phyloP scores from a whole-genome alignment of 257 asterid species.

The Orobanche coerulescens region DNA sequence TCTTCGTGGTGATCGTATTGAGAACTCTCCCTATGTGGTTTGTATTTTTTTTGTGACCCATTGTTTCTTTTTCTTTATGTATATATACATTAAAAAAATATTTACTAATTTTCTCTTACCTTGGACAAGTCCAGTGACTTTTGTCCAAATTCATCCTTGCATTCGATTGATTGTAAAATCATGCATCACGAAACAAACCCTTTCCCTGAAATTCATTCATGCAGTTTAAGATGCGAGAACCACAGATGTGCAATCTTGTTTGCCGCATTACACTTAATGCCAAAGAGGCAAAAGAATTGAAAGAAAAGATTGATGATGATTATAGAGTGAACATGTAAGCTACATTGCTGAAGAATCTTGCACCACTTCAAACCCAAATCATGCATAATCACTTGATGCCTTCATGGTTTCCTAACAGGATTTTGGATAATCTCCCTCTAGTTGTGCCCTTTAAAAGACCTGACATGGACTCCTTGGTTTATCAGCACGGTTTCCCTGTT shows the following conservation, averaged over 20 bases:
- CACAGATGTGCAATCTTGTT: constrained; percentile 45
- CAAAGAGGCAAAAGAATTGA: constrained; percentile 48
- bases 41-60: constrained; percentile 12
- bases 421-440: constrained; percentile 85
- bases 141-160: neutral
- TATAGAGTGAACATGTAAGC: constrained; percentile 58
- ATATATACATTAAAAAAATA: neutral
- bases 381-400: constrained; percentile 14
- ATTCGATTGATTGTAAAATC: neutral
- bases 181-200: constrained; percentile 7
- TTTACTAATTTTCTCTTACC: neutral
- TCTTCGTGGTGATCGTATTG: constrained; percentile 71
- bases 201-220: constrained; percentile 17
- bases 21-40: constrained; percentile 60
- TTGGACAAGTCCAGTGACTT: neutral
- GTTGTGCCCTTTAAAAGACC: constrained; percentile 71
- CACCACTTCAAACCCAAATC: constrained; percentile 7
- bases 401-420: constrained; percentile 43
- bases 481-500: constrained; percentile 75
- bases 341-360: neutral
- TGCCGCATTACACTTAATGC: constrained; percentile 36
- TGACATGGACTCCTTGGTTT: constrained; percentile 47
- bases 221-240: constrained; percentile 61
- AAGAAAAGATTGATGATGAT: constrained; percentile 57
- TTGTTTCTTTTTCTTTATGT: neutral